phyloP scores from a whole-genome alignment of 306 rosid species.

The Vicia villosa region DNA sequence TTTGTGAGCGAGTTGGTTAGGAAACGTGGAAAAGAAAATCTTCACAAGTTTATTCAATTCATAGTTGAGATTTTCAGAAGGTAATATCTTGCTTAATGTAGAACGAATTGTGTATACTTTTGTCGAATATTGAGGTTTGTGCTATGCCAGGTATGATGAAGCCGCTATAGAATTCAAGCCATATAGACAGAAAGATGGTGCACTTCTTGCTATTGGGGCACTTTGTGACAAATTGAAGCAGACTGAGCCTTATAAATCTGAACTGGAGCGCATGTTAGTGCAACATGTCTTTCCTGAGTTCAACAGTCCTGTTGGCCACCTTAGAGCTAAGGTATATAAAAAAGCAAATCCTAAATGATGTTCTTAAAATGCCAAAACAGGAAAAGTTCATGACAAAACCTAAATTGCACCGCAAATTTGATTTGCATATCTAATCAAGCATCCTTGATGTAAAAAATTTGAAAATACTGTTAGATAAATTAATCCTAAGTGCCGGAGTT shows the following conservation, averaged over 20 bases:
- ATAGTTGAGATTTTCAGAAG: slow-evolving; percentile 81
- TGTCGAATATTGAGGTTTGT: slow-evolving; percentile 19
- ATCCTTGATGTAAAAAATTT: neutral
- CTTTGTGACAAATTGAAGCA: slow-evolving; percentile 96
- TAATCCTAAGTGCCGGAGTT: neutral
- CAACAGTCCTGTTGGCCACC: slow-evolving; percentile 92
- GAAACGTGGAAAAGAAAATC: slow-evolving; percentile 95
- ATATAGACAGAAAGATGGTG: slow-evolving; percentile 94
- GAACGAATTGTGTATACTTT: slow-evolving; percentile 14
- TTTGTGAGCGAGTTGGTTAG: slow-evolving; percentile 95
- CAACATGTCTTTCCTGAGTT: slow-evolving; percentile 98
- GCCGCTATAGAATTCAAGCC: slow-evolving; percentile 73
- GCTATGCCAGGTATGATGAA: slow-evolving; percentile 73
- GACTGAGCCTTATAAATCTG: slow-evolving; percentile 92
- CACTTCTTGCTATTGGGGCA: slow-evolving; percentile 97
- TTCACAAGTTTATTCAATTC: slow-evolving; percentile 83
- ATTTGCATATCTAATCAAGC: neutral
- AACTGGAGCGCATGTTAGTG: slow-evolving; percentile 93
- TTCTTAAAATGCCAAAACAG: neutral
- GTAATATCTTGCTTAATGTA: slow-evolving; percentile 40
- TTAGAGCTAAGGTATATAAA: slow-evolving; percentile 70
- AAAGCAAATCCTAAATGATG: neutral
- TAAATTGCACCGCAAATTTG: neutral
- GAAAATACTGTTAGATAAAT: neutral
- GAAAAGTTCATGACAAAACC: neutral